Conservation (phyloP, 73 alveolate species). For the Uronychia setigera region DNA sequence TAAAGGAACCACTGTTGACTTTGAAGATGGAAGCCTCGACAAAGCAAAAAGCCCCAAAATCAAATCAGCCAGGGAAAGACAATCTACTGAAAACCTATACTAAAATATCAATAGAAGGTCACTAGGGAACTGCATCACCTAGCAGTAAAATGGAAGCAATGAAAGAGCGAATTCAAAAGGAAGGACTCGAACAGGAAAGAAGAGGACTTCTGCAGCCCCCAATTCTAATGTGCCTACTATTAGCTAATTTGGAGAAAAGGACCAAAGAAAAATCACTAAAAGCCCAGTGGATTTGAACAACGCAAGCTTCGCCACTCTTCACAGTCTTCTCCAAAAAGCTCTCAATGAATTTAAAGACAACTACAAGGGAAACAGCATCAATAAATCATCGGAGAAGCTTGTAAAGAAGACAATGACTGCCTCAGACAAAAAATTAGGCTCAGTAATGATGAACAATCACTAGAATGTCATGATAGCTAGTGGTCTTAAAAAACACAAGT, state of each 20-base stretch:
- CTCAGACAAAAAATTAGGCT: neutral
- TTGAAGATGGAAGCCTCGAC: neutral
- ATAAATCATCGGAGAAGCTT: neutral
- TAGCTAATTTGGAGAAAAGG: neutral
- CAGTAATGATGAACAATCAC: neutral
- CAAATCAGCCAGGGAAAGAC: neutral
- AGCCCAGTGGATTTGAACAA: neutral
- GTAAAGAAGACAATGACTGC: neutral
- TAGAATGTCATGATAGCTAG: neutral
- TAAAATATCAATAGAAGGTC: neutral
- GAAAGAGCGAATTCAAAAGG: neutral
- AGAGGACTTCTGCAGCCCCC: neutral
- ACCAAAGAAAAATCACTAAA: neutral
- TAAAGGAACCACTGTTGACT: neutral
- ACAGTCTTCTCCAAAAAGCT: neutral
- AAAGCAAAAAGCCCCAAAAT: neutral
- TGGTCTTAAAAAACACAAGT: neutral
- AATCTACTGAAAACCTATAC: neutral
- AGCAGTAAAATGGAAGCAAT: neutral
- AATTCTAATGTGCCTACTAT: too few relatives aligned
- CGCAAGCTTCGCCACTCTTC: neutral
- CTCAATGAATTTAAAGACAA: neutral
- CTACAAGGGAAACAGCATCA: neutral
- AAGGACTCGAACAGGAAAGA: neutral
- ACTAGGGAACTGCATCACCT: neutral